Percentiles rank a stretch among this genome's conserved stretches.
Evolutionary conservation across 257 asterid genomes (phyloP).

Genomic region (Penstemon eatonii): DNA sequence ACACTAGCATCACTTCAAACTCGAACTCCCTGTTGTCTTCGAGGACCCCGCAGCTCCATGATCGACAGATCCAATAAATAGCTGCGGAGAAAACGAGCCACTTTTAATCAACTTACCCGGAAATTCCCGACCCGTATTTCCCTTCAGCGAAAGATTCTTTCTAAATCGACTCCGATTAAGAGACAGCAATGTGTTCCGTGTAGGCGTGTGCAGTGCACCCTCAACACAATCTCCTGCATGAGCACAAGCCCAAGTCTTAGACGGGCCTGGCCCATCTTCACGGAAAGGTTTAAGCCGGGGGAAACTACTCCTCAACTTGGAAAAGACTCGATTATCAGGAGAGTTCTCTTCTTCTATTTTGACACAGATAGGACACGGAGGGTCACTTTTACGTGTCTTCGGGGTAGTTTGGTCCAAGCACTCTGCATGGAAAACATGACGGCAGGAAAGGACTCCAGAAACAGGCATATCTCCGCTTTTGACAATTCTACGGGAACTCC

Average conservation of each 20-base stretch:
- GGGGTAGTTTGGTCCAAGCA: slow-evolving; percentile 93
- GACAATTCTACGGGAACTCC: slow-evolving; percentile 83
- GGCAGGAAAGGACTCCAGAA: slow-evolving; percentile 87
- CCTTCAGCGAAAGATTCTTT: slow-evolving; percentile 60
- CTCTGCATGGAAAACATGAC: slow-evolving; percentile 93
- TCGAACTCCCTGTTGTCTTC: slow-evolving; percentile 35
- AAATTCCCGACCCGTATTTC: slow-evolving; percentile 52
- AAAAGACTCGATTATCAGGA: slow-evolving; percentile 53
- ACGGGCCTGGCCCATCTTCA: slow-evolving; percentile 73
- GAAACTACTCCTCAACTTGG: slow-evolving; percentile 54
- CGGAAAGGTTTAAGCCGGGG: slow-evolving; percentile 63
- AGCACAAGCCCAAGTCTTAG: slow-evolving; percentile 78
- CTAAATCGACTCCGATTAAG: slow-evolving; percentile 62
- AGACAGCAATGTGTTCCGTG: slow-evolving; percentile 60
- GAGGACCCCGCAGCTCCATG: slow-evolving; percentile 63
- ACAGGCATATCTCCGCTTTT: slow-evolving; percentile 93
- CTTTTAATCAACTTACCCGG: slow-evolving; percentile 68
- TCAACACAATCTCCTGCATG: slow-evolving; percentile 89
- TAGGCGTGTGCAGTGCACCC: slow-evolving; percentile 71
- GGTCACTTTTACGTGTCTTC: slow-evolving; percentile 72
- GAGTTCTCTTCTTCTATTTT: slow-evolving; percentile 65
- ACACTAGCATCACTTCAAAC: slow-evolving; percentile 34
- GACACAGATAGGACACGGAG: slow-evolving; percentile 86
- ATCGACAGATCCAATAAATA: slow-evolving; percentile 50
- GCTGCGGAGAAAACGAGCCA: slow-evolving; percentile 61